These are phyloP conservation scores for Conringia planisiliqua DNA, from an alignment of 345 rosid species.

Conservation along the genomic window DNA sequence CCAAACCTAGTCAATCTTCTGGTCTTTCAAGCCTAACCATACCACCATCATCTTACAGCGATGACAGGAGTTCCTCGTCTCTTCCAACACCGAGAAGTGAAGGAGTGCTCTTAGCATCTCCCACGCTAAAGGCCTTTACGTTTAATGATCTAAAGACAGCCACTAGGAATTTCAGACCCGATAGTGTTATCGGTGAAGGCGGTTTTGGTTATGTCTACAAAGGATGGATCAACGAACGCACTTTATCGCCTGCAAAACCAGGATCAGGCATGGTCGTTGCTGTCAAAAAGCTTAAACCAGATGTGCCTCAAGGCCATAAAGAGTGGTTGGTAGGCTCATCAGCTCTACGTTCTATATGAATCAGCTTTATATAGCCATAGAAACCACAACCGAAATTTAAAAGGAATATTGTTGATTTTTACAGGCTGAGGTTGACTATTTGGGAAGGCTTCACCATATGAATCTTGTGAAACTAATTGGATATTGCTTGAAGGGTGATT, in stretches of 20 bases:
- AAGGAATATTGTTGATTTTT: slow-evolving; percentile 2
- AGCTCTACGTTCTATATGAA: background rate
- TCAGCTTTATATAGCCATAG: background rate
- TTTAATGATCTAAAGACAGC: slow-evolving; percentile 74
- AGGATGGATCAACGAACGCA: slow-evolving; percentile 77
- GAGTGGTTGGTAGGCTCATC: slow-evolving; percentile 82
- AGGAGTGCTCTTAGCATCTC: slow-evolving; percentile 71
- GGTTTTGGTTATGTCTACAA: slow-evolving; percentile 84
- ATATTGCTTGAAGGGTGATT: slow-evolving; percentile 73
- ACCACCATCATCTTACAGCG: slow-evolving; percentile 41
- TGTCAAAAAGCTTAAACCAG: slow-evolving; percentile 83
- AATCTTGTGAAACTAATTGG: slow-evolving; percentile 91
- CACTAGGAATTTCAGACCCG: slow-evolving; percentile 77
- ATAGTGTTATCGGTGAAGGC: slow-evolving; percentile 89
- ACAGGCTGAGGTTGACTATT: slow-evolving; percentile 80
- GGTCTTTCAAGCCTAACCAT: slow-evolving; percentile 48
- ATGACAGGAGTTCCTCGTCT: slow-evolving; percentile 10
- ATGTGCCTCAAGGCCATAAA: slow-evolving; percentile 87
- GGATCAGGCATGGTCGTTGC: slow-evolving; percentile 91
- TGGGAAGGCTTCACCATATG: slow-evolving; percentile 84
- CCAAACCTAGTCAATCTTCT: slow-evolving; percentile 46
- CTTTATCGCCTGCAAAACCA: slow-evolving; percentile 60
- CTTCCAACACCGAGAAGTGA: slow-evolving; percentile 70
- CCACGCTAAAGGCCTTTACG: slow-evolving; percentile 65
- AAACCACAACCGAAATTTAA: background rate